Evolutionary conservation across 129 eudicot species (phyloP).

Genomic region (Flaveria robusta): DNA sequence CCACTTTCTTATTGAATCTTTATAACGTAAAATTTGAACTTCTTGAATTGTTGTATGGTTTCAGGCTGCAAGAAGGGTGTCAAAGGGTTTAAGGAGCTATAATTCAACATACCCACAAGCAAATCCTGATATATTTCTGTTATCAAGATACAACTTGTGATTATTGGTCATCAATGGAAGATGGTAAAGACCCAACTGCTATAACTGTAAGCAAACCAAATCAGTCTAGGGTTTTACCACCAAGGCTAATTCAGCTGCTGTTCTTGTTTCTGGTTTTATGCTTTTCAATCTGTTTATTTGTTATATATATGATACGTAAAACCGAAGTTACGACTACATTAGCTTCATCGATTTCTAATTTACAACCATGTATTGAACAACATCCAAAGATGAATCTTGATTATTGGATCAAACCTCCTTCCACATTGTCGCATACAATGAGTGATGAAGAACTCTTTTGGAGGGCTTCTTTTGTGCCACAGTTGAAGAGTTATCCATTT

Average conservation of each 20-base stretch:
- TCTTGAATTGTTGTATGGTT: constrained; percentile 6
- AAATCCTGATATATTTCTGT: constrained; percentile 13
- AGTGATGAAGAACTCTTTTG: constrained; percentile 77
- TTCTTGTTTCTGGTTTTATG: constrained; percentile 63
- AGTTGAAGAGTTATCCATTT: constrained; percentile 70
- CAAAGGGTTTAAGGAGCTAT: constrained; percentile 24
- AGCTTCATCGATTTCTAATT: constrained; percentile 40
- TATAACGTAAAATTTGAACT: not conserved
- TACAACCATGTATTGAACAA: constrained; percentile 50
- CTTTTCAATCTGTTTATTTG: constrained; percentile 54
- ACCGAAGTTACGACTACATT: constrained; percentile 49
- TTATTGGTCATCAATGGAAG: constrained; percentile 54
- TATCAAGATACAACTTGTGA: constrained; percentile 34
- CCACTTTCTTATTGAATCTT: not conserved
- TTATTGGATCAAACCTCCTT: constrained; percentile 65
- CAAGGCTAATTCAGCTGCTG: constrained; percentile 60
- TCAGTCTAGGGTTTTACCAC: constrained; percentile 77
- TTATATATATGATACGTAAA: constrained; percentile 62
- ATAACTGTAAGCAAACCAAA: constrained; percentile 44
- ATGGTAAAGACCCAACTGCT: constrained; percentile 62
- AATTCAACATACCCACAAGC: constrained; percentile 30
- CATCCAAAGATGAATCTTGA: constrained; percentile 40
- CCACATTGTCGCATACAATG: constrained; percentile 67
- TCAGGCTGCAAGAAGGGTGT: constrained; percentile 38
- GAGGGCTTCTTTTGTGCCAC: constrained; percentile 85